Base-by-base conservation (phyloP, 805 yeast species). In the Pichia nanzhaoensis region DNA sequence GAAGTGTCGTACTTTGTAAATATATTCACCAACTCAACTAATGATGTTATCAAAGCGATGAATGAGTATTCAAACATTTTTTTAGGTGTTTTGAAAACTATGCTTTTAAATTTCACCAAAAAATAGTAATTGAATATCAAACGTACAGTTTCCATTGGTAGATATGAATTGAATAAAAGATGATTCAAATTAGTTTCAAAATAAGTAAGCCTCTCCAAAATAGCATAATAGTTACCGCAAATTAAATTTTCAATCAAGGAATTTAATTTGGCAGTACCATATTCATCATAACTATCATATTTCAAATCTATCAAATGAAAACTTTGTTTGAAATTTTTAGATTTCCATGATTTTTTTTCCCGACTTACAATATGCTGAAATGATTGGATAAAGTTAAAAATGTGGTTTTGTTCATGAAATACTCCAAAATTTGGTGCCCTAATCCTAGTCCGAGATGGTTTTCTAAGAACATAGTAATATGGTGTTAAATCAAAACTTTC, bases 171-270 rank as follows among this genome's bases (percentile, higher is more conserved):
- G 30, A 39, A 49, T 21, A 49, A 22, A 13, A 51, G 9, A 2
- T 22, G 20, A 36, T 48, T 51, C 10, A 53, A 37, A 12, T 41
- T 17, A 4, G 31, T 17, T 36, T 48, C 50, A 30, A 53, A 53
- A 18, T 30, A 47, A 20, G 31, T n/a, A 4, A 51, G 17, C 10
- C 56, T 40, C 38, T 53, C 56, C 2, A 42, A 28, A 9, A 53
- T 27, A 5, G 51, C 52, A 40, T 46, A 37, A 21, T 35, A 48
- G 14, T 50, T 37, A 3, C 41, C 38, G 4, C 27, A 27, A n/a
- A 50, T 30, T n/a, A 45, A 22, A 2, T 21, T 14, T 8, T 48
- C 41, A 24, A 48, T 28, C 20, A 7, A 16, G 4, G 9, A n/a
- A 38, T 38, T 27, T 8, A 39, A 30, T 27, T 31, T 20, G 27